A percentile compares a stretch with the other conserved stretches of the same genome.
Conservation (phyloP, 176 grass and related monocot species). For the Pontederia crassipes region DNA sequence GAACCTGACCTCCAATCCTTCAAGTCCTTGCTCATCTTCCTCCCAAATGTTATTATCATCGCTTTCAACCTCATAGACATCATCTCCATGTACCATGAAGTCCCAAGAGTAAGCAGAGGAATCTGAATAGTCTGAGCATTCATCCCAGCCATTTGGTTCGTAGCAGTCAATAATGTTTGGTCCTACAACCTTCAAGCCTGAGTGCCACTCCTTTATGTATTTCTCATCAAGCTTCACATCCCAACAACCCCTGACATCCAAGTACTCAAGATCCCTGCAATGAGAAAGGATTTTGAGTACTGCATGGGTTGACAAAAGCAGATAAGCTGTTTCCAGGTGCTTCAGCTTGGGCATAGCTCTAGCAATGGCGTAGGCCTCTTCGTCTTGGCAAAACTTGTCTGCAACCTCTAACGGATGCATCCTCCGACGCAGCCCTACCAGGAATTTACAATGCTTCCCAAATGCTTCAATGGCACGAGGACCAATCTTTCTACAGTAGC, state of each 20-base stretch:
- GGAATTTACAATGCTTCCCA: conserved; percentile 50
- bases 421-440: conserved; percentile 50
- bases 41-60: conserved; percentile 82
- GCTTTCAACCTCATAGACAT: conserved; percentile 35
- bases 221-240: conserved; percentile 61
- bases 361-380: conserved; percentile 82
- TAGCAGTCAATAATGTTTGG: conserved; percentile 72
- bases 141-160: conserved; percentile 66
- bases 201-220: conserved; percentile 39
- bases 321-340: conserved; percentile 67
- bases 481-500: conserved; percentile 77
- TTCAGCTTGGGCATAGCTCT: conserved; percentile 57
- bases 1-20: conserved; percentile 77
- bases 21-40: conserved; percentile 61
- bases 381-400: conserved; percentile 64
- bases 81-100: conserved; percentile 43
- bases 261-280: conserved; percentile 62
- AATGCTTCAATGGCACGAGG: conserved; percentile 78
- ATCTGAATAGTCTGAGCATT: conserved; percentile 81
- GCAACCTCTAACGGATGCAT: conserved; percentile 81
- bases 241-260: conserved; percentile 94
- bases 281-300: conserved; percentile 47
- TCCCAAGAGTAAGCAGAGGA: conserved; percentile 81
- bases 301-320: conserved; percentile 51
- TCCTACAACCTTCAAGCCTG: conserved; percentile 52